Base-by-base conservation (phyloP, 2,329 filamentous ascomycete species). In the Microcyclosporella mali region DNA sequence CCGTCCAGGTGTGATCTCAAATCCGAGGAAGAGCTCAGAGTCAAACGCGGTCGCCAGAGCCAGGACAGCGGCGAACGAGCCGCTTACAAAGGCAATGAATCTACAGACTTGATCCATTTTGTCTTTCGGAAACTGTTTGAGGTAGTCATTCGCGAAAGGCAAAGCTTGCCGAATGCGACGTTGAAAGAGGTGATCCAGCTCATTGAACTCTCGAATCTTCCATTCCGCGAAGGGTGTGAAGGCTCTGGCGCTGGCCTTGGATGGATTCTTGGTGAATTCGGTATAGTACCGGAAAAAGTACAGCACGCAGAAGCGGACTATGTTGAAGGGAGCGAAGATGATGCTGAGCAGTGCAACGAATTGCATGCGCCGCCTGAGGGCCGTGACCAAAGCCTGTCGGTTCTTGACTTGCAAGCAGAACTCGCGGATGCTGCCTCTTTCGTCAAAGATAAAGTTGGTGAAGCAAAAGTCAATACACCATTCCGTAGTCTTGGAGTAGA, bases 121-220 rank as follows among this genome's bases (percentile, higher is more conserved):
- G 60, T 89, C 82, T 63, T 97, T 97, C 0, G 92, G 92, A 48
- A 98, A 98, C 52, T 97, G 90, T 51, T 95, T 88, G 18, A 98
- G 77, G 58, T 98, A 98, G 36, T 88, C 80, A 27, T 84, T 88
- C 2, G 92, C 90, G 61, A 88, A 95, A 0, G 90, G 89, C 59
- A 92, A 88, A 0, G 92, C 95, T 84, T 97, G 94, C 52, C 94
- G 89, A 32, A 90, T 73, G 15, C 92, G 81, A 51, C 90, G 85
- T 47, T 88, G 79, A 57, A 97, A 98, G 2, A 97, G 74, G 64
- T 98, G 92, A 43, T 84, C 84, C 1, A 98, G 74, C 64, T 98
- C 92, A 58, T 98, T 98, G 74, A 97, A 98, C 63, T 97, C 90
- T 36, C 92, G 83, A 51, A 98, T 95, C 58, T 95, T 97, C 92